These are phyloP conservation scores for Fusarium gaditjirri DNA, from an alignment of 2,329 filamentous ascomycete species.

Conservation along the genomic window DNA sequence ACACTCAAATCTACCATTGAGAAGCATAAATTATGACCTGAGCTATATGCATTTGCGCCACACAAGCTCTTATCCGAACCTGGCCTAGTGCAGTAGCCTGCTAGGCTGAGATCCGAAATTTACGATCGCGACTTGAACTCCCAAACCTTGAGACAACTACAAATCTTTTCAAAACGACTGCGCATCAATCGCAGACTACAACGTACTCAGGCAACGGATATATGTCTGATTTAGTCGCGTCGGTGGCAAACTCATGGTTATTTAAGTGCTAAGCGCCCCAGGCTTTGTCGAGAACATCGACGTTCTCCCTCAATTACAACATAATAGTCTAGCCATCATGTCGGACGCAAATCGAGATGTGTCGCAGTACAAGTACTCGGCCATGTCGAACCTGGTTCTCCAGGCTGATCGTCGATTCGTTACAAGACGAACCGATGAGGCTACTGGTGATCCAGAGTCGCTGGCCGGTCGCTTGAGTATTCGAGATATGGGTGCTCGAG, in stretches of 20 bases:
- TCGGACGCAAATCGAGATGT: slow-evolving; percentile 82
- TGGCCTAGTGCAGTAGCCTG: slow-evolving; percentile 32
- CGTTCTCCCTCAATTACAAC: slow-evolving; percentile 46
- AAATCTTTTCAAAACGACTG: slow-evolving; percentile 37
- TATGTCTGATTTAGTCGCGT: slow-evolving; percentile 16
- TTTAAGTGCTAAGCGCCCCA: slow-evolving; percentile 48
- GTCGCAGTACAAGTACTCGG: slow-evolving; percentile 98
- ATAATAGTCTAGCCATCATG: slow-evolving; percentile 64
- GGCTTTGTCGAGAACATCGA: slow-evolving; percentile 53
- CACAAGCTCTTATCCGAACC: slow-evolving; percentile 16
- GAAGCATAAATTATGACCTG: not conserved
- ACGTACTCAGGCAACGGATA: slow-evolving; percentile 32
- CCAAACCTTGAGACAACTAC: slow-evolving; percentile 30
- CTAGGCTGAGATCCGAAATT: slow-evolving; percentile 51
- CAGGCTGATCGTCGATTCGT: slow-evolving; percentile 98
- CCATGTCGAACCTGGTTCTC: slow-evolving; percentile 99
- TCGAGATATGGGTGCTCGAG: slow-evolving; percentile 90
- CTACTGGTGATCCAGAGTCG: slow-evolving; percentile 96
- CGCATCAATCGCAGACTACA: slow-evolving; percentile 40
- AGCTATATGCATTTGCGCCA: slow-evolving; percentile 22
- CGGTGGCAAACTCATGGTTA: slow-evolving; percentile 49
- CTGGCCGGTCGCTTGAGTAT: slow-evolving; percentile 94
- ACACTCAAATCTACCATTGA: not conserved
- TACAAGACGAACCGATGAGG: slow-evolving; percentile 90
- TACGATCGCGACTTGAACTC: slow-evolving; percentile 45